A percentile compares a stretch with the other conserved stretches of the same genome.
Conservation (phyloP, 148 eudicot genomes). For the Rhododendron ovatum region DNA sequence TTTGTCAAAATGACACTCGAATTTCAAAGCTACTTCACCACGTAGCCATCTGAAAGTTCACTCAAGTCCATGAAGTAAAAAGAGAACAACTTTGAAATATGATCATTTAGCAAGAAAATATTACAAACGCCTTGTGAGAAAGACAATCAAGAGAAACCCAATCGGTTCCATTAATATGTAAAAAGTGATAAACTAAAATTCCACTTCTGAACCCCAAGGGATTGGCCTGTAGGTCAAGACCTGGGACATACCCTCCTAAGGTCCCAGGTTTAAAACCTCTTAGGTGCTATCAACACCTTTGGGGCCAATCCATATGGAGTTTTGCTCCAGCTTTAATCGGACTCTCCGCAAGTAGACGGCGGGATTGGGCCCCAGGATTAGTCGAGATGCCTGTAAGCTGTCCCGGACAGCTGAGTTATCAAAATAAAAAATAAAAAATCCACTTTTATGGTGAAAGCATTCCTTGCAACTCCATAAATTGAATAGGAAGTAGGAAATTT, state of each 20-base stretch:
- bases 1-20: not conserved
- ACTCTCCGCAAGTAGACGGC: too few relatives aligned
- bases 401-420: too few relatives aligned
- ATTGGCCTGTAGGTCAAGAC: too few relatives aligned
- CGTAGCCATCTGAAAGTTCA: not conserved
- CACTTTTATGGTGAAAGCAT: not conserved
- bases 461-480: not conserved
- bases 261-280: too few relatives aligned
- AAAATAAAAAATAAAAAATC: not conserved
- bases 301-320: too few relatives aligned
- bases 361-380: too few relatives aligned
- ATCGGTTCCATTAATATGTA: not conserved
- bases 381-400: too few relatives aligned
- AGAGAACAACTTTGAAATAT: not conserved
- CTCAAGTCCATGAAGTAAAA: not conserved
- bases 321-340: too few relatives aligned
- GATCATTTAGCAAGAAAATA: not conserved
- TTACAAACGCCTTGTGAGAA: not conserved
- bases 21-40: slow-evolving; percentile 3
- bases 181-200: not conserved
- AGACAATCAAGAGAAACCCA: not conserved
- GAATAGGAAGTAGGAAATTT: not conserved
- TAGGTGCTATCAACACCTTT: too few relatives aligned
- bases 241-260: too few relatives aligned
- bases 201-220: too few relatives aligned